Evolutionary conservation across 2,329 filamentous ascomycete species (phyloP).

Genomic region (Fragosphaeria purpurea): DNA sequence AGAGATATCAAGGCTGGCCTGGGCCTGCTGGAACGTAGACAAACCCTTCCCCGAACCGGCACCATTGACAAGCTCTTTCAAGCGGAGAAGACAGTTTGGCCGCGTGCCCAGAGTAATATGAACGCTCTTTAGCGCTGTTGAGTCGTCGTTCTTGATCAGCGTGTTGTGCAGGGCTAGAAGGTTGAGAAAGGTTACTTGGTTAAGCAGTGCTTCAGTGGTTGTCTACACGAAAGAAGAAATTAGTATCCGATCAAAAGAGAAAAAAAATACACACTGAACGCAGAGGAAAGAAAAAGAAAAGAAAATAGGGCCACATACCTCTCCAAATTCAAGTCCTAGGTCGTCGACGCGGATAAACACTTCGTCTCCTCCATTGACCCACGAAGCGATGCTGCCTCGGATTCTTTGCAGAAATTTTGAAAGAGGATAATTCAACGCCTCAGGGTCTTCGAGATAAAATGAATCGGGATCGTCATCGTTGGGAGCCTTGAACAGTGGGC

Average conservation of each 20-base stretch:
- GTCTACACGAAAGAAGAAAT: conserved; percentile 8
- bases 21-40: conserved; percentile 6
- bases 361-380: conserved; percentile 36
- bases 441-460: conserved; percentile 36
- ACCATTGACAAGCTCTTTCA: conserved; percentile 13
- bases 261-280: no score
- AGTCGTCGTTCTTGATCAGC: conserved; percentile 13
- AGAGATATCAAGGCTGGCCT: conserved; percentile 5
- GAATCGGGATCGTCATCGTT: conserved; percentile 27
- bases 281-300: not conserved
- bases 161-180: conserved; percentile 15
- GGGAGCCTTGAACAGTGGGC: conserved; percentile 22
- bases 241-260: not conserved
- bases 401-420: conserved; percentile 34
- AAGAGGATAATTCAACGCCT: conserved; percentile 33
- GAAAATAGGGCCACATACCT: conserved; percentile 26
- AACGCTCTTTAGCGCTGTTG: conserved; percentile 3
- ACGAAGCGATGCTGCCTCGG: conserved; percentile 34
- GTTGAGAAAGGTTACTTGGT: conserved; percentile 15
- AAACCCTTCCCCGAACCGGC: conserved; percentile 14
- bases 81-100: conserved; percentile 13
- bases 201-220: conserved; percentile 14
- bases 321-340: conserved; percentile 42
- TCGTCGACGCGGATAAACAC: conserved; percentile 42
- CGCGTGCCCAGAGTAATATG: conserved; percentile 14